Conservation (phyloP, 768 basidiomycete genomes). For the Pisolithus marmoratus region DNA sequence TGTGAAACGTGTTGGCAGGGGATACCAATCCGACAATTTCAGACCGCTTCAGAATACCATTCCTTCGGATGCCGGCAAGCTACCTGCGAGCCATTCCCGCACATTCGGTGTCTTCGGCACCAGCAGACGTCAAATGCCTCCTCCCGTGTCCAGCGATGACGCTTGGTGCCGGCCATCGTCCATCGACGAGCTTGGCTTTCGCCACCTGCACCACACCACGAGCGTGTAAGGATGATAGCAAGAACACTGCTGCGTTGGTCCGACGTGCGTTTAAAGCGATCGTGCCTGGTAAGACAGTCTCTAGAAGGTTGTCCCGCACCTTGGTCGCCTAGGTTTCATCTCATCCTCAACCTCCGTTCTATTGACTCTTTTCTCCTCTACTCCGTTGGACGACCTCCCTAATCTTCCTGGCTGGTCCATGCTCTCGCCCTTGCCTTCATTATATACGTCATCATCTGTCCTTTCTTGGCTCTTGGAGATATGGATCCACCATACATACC, state of each 20-base stretch:
- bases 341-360: conserved; percentile 1
- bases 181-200: conserved; percentile 61
- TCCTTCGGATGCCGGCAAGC: conserved; percentile 16
- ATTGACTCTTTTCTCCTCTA: conserved; percentile 20
- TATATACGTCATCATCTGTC: conserved; percentile 14
- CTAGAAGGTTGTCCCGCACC: conserved; percentile 44
- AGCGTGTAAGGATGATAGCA: conserved; percentile 40
- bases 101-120: conserved; percentile 24
- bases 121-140: conserved; percentile 57
- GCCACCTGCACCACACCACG: conserved; percentile 18
- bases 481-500: not conserved
- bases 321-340: conserved; percentile 16
- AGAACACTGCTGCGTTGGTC: conserved; percentile 47
- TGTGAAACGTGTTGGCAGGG: conserved; percentile 74
- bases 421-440: conserved; percentile 6
- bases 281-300: conserved; percentile 56
- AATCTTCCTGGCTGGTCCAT: conserved; percentile 2
- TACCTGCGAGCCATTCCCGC: conserved; percentile 12
- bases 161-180: conserved; percentile 39
- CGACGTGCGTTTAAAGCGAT: conserved; percentile 74
- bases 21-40: conserved; percentile 69
- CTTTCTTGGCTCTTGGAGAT: conserved; percentile 5
- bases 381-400: not conserved
- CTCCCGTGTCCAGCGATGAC: conserved; percentile 68
- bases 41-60: conserved; percentile 35